These are phyloP conservation scores for Collybia mongolica DNA, from an alignment of 768 basidiomycete genomes.

Conservation along the genomic window DNA sequence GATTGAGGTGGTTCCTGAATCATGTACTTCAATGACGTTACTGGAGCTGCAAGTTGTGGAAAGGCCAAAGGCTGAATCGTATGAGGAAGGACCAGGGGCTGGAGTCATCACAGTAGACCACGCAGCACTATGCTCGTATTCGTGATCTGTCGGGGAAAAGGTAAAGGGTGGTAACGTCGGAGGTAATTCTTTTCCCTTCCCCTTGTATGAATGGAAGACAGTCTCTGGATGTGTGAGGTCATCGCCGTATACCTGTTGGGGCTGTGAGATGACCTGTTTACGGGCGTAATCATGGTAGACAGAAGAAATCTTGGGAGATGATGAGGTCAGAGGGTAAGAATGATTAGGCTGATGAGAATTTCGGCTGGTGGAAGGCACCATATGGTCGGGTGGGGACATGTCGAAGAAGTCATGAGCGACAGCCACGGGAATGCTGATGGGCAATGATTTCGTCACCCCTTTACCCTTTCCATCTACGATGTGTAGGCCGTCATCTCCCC, in stretches of 20 bases:
- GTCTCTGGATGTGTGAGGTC: slow-evolving; percentile 1
- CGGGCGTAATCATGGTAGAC: slow-evolving; percentile 5
- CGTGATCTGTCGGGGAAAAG: slow-evolving; percentile 55
- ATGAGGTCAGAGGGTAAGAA: slow-evolving; percentile 24
- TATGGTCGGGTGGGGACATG: slow-evolving; percentile 19
- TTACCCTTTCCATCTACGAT: slow-evolving; percentile 50
- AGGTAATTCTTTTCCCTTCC: slow-evolving; percentile 63
- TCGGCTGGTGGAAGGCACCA: slow-evolving; percentile 19
- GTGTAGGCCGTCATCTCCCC: slow-evolving; percentile 6
- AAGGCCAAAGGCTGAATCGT: slow-evolving; percentile 21
- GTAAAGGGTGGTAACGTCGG: slow-evolving; percentile 66
- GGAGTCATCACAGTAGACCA: slow-evolving; percentile 34
- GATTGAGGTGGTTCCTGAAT: slow-evolving; percentile 5
- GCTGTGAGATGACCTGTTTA: slow-evolving; percentile 11
- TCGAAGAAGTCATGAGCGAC: slow-evolving; percentile 41
- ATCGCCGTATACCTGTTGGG: not conserved
- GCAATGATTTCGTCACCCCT: slow-evolving; percentile 49
- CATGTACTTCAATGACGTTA: not conserved
- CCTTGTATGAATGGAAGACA: slow-evolving; percentile 31
- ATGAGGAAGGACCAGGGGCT: slow-evolving; percentile 38
- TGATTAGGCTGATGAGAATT: slow-evolving; percentile 19
- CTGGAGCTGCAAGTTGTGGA: slow-evolving; percentile 7
- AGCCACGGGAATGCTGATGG: slow-evolving; percentile 36
- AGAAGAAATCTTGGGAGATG: slow-evolving; percentile 14
- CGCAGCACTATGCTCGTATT: slow-evolving; percentile 35